Conservation (phyloP, 768 basidiomycete species). For the Collybiopsis luxurians region DNA sequence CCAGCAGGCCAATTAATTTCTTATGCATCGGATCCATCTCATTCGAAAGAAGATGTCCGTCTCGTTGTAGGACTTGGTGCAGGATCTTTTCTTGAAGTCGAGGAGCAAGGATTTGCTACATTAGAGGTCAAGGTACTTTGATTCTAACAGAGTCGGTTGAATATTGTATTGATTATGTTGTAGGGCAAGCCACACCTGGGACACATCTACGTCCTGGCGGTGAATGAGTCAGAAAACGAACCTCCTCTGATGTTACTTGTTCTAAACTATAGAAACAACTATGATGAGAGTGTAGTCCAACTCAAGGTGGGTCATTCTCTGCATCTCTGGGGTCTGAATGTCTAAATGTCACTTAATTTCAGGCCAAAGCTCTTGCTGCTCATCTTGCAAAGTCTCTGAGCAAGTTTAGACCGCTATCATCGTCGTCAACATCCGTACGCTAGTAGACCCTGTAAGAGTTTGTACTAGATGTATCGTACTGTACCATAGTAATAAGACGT, state of each 20-base stretch:
- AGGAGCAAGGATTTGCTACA: conserved; percentile 63
- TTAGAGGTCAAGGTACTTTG: conserved; percentile 69
- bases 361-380: conserved; percentile 41
- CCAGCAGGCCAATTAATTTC: conserved; percentile 75
- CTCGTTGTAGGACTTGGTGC: conserved; percentile 69
- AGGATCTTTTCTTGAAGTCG: conserved; percentile 78
- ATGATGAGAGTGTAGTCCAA: conserved; percentile 68
- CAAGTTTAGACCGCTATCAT: conserved; percentile 31
- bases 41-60: conserved; percentile 71
- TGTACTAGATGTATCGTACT: too few species aligned
- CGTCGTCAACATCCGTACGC: conserved; percentile 25
- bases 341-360: background rate
- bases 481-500: too few species aligned
- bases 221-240: conserved; percentile 38
- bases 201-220: conserved; percentile 63
- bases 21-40: conserved; percentile 50
- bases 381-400: conserved; percentile 45
- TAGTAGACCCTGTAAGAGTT: too few species aligned
- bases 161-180: background rate
- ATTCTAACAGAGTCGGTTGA: too few species aligned
- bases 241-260: conserved; percentile 69
- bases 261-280: conserved; percentile 55
- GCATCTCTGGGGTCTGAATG: background rate
- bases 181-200: conserved; percentile 49
- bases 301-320: conserved; percentile 45